Conservation (phyloP, 306 rosid species). For the Phaseolus lunatus region DNA sequence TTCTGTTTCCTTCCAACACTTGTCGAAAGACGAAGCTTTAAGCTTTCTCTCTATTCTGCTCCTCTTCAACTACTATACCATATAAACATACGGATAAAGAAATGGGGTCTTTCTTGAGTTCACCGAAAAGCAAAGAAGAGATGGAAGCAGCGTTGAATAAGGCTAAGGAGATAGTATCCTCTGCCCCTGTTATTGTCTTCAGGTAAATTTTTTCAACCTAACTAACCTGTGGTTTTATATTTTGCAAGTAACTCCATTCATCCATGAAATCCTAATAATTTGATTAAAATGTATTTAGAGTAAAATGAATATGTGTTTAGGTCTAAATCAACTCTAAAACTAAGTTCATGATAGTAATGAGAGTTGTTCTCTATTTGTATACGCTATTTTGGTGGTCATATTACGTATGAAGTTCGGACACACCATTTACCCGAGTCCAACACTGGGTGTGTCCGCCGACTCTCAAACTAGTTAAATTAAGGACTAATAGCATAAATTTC, state of each 20-base stretch:
- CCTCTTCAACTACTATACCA: neutral
- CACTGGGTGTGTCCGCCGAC: too few relatives aligned
- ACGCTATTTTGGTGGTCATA: too few relatives aligned
- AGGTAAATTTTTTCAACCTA: slow-evolving; percentile 37
- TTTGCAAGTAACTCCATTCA: neutral
- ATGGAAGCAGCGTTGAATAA: slow-evolving; percentile 49
- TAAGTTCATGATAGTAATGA: too few relatives aligned
- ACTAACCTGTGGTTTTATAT: neutral
- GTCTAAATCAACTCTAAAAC: too few relatives aligned
- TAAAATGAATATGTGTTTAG: neutral
- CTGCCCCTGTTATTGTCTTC: slow-evolving; percentile 49
- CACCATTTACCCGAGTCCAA: too few relatives aligned
- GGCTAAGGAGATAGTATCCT: slow-evolving; percentile 47
- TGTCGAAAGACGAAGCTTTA: slow-evolving; percentile 25
- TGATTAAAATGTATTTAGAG: neutral
- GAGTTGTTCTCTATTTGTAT: too few relatives aligned
- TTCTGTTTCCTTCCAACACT: slow-evolving; percentile 35
- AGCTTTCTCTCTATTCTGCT: slow-evolving; percentile 2
- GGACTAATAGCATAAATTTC: neutral
- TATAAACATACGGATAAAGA: neutral
- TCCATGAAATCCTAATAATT: neutral
- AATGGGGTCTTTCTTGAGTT: slow-evolving; percentile 50
- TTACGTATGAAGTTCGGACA: too few relatives aligned
- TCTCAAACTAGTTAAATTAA: neutral
- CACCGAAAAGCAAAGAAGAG: slow-evolving; percentile 41